phyloP scores from a whole-genome alignment of 106 monocot genomes.

The Narthecium ossifragum region DNA sequence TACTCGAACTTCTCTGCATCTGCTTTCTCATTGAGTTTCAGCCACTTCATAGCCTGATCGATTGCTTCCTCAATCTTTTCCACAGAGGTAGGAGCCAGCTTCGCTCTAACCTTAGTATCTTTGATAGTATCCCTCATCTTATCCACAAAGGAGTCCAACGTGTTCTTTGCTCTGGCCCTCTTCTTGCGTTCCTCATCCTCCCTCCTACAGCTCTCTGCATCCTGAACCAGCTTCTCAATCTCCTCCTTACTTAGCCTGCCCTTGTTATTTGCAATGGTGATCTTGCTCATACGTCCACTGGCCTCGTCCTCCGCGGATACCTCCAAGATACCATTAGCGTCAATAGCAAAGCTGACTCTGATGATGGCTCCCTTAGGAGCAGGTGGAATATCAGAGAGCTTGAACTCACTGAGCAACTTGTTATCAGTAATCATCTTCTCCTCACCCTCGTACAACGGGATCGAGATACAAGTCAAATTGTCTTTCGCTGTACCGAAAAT shows the following conservation, averaged over 20 bases:
- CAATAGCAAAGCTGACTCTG: conserved; percentile 11
- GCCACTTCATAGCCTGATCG: conserved; percentile 5
- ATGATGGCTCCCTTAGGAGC: conserved; percentile 3
- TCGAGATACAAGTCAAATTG: conserved; percentile 24
- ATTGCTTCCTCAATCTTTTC: conserved; percentile 15
- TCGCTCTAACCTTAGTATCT: background rate
- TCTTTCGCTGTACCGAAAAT: conserved; percentile 22
- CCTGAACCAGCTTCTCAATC: conserved; percentile 70
- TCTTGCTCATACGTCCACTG: conserved; percentile 59
- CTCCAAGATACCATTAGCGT: conserved; percentile 10
- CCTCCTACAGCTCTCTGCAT: conserved; percentile 34
- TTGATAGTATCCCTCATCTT: conserved; percentile 7
- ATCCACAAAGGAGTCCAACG: background rate
- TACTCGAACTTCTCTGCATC: conserved; percentile 26
- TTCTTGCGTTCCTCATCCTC: too few relatives aligned
- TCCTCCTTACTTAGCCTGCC: conserved; percentile 65
- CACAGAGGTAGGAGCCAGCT: background rate
- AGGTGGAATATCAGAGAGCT: conserved; percentile 40
- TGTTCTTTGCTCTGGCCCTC: conserved; percentile 47
- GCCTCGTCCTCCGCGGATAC: conserved; percentile 39
- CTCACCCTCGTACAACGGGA: conserved; percentile 34
- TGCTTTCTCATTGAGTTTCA: conserved; percentile 9
- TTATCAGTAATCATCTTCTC: conserved; percentile 21
- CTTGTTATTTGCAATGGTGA: conserved; percentile 67
- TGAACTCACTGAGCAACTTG: conserved; percentile 23